Evolutionary conservation across 768 basidiomycete species (phyloP).

Genomic region (Pleurotus tuber-regium): DNA sequence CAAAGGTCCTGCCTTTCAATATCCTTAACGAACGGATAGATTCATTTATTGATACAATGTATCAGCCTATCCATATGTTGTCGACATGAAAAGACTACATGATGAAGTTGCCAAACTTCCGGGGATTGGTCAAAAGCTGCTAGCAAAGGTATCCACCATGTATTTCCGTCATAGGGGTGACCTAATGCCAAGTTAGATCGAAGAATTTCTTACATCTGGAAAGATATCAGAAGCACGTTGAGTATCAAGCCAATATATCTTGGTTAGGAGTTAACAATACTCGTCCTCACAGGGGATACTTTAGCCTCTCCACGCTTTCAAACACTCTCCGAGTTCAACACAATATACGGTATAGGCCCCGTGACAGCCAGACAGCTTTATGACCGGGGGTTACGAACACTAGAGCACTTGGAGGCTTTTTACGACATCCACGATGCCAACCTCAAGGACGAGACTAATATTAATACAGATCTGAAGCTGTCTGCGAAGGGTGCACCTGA

Average conservation of each 20-base stretch:
- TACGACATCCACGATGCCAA: constrained; percentile 41
- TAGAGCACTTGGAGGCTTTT: constrained; percentile 67
- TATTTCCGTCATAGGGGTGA: neutral
- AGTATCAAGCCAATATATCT: too few species aligned
- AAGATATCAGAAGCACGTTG: constrained; percentile 42
- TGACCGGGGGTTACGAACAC: constrained; percentile 59
- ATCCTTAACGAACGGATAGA: neutral
- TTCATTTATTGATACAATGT: neutral
- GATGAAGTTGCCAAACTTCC: constrained; percentile 8
- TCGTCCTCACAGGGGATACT: constrained; percentile 40
- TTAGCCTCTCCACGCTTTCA: constrained; percentile 50
- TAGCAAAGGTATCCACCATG: neutral
- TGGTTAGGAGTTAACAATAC: too few species aligned
- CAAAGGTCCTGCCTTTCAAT: constrained; percentile 35
- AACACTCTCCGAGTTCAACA: constrained; percentile 54
- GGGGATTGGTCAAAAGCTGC: constrained; percentile 11
- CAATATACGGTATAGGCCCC: constrained; percentile 74
- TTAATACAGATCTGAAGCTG: constrained; percentile 13
- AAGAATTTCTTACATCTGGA: constrained; percentile 12
- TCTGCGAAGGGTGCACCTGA: neutral
- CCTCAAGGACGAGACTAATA: constrained; percentile 10
- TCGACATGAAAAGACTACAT: neutral
- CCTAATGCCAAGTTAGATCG: constrained; percentile 6
- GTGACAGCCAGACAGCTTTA: constrained; percentile 66
- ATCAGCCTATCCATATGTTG: constrained; percentile 12